A percentile compares a stretch with the other conserved stretches of the same genome.
Conservation (phyloP, 1,284 basidiomycete genomes). For the Erythrobasidium hasegawianum region DNA sequence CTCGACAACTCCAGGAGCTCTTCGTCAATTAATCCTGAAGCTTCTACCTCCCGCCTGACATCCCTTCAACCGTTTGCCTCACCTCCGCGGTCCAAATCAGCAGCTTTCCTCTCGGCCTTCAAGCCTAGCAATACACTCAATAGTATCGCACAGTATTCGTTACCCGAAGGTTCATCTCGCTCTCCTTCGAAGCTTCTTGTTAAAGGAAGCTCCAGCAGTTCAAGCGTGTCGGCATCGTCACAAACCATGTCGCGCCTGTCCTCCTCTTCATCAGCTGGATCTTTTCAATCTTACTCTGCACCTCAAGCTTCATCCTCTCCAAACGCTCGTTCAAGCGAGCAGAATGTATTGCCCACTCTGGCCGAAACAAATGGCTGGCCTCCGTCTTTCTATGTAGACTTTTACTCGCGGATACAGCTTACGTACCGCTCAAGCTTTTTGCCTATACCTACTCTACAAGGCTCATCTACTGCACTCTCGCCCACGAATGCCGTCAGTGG, state of each 20-base stretch:
- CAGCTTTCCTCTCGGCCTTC: constrained; percentile 6
- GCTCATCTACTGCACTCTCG: constrained; percentile 51
- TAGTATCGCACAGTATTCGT: neutral
- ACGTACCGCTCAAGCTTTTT: constrained; percentile 87
- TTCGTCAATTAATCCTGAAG: neutral
- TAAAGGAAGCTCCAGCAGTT: neutral
- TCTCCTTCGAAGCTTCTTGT: neutral
- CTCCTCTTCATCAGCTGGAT: neutral
- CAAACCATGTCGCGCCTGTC: neutral
- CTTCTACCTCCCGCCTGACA: neutral
- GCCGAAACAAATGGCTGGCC: constrained; percentile 57
- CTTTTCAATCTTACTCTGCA: neutral
- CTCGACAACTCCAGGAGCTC: neutral
- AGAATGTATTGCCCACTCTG: neutral
- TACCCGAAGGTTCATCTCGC: neutral
- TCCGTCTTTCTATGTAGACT: constrained; percentile 80
- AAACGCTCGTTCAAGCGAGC: no score
- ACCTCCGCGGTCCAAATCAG: neutral
- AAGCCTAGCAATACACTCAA: neutral
- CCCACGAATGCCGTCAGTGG: constrained; percentile 9
- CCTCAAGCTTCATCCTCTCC: no score
- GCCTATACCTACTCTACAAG: constrained; percentile 65
- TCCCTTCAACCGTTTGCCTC: neutral
- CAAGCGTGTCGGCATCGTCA: neutral
- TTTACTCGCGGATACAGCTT: constrained; percentile 79